Evolutionary conservation across 2,329 filamentous ascomycete genomes (phyloP).

Genomic region (Cytospora paraplurivora): DNA sequence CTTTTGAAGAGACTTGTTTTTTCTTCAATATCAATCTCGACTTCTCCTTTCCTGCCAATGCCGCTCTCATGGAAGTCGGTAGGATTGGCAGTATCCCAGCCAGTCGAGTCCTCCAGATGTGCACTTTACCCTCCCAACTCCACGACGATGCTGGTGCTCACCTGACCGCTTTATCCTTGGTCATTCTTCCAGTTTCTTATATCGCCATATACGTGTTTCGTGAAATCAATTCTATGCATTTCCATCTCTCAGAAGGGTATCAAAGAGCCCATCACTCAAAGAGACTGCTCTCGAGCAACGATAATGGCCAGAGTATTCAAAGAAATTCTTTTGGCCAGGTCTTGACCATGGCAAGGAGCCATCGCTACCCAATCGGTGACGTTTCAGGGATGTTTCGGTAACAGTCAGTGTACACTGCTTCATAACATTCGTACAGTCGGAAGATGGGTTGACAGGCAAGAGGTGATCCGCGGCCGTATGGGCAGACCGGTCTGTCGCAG

Average conservation of each 20-base stretch:
- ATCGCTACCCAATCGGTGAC: constrained; percentile 23
- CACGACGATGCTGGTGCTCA: constrained; percentile 7
- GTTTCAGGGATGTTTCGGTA: constrained; percentile 21
- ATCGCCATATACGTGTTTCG: constrained; percentile 18
- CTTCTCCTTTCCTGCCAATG: constrained; percentile 1
- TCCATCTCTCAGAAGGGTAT: constrained; percentile 18
- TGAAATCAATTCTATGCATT: constrained; percentile 21
- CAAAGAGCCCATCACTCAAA: constrained; percentile 20
- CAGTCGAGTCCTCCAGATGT: constrained; percentile 1
- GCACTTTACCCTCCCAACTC: constrained; percentile 8
- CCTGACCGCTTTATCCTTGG: background rate
- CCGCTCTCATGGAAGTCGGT: constrained; percentile 14
- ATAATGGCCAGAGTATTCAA: constrained; percentile 5
- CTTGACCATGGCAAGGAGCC: constrained; percentile 17
- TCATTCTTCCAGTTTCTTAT: constrained; percentile 15
- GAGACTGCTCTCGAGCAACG: constrained; percentile 6
- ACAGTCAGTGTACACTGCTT: constrained; percentile 12
- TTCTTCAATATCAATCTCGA: too few species aligned
- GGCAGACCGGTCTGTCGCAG: constrained; percentile 17
- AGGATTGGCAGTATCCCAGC: constrained; percentile 16
- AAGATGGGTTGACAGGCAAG: constrained; percentile 6
- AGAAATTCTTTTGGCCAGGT: constrained; percentile 13
- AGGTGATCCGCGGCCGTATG: constrained; percentile 13
- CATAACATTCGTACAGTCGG: constrained; percentile 16
- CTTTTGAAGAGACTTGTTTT: too few species aligned